Conservation (phyloP, 192 early-diverging fungal genomes). For the Chytriomyces sp. region DNA sequence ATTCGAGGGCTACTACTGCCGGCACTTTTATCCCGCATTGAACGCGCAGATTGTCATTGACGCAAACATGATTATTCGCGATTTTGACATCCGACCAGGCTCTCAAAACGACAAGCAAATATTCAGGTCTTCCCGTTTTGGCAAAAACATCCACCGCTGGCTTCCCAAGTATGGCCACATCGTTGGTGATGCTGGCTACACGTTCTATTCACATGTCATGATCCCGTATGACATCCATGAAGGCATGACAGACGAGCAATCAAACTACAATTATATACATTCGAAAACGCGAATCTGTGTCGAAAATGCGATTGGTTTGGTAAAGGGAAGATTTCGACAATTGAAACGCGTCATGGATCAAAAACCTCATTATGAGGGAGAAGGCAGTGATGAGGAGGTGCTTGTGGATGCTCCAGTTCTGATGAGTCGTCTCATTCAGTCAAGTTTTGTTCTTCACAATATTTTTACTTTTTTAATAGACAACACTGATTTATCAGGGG, state of each 20-base stretch:
- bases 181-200: conserved; percentile 13
- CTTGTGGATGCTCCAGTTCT: too few relatives aligned
- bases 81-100: conserved; percentile 1
- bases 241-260: not conserved
- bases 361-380: not conserved
- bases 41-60: conserved; percentile 16
- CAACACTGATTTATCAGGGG: not conserved
- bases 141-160: conserved; percentile 7
- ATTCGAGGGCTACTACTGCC: conserved; percentile 11
- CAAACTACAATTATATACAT: not conserved
- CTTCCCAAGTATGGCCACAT: not conserved
- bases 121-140: not conserved
- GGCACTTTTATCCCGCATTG: not conserved
- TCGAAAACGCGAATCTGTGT: conserved; percentile 4
- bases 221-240: not conserved
- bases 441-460: conserved; percentile 8
- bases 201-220: conserved; percentile 3
- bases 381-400: too few relatives aligned
- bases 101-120: not conserved
- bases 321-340: not conserved
- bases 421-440: not conserved
- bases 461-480: conserved; percentile 1
- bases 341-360: conserved; percentile 8
- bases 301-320: conserved; percentile 3
- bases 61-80: not conserved